Base-by-base conservation (phyloP, 163 green algal genomes). In the Scenedesmus sp. region DNA sequence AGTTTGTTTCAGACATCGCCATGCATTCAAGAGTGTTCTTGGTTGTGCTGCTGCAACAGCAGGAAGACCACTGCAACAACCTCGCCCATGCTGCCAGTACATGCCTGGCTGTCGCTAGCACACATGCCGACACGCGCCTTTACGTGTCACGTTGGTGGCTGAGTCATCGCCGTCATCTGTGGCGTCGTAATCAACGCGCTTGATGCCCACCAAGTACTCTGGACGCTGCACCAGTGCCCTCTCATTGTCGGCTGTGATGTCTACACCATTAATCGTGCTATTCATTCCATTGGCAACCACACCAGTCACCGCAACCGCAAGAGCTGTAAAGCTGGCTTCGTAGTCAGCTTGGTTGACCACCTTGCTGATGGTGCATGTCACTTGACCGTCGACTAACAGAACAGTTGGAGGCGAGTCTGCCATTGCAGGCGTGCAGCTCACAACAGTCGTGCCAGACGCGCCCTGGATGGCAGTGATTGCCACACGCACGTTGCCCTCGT, bases 131-230 rank as follows among this genome's bases (percentile, higher is more conserved):
- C 7, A 7, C 10, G 7, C 9, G 40, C 65, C 65, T 76, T 76
- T 76, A 1, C 65, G 65, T 18, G 65, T 76, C 30, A 76, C 65
- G 9, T 76, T 76, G 65, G 30, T 40, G 26, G 65, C 40, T 22
- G 59, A 72, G 22, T 72, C 59, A 33, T 72, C 59, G 10, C 5
- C 59, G 26, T 1, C 9, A 7, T 76, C 65, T 40, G 65, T 76
- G 30, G 65, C 30, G 30, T 76, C 40, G 65, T 12, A 76, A 6
- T 76, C 65, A 16, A 76, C 65, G 7, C 65, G 30, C 7, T 76
- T 76, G 65, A 76, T 76, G 65, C 65, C 65, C 7, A 76, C 65
- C 65, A 76, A 40, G 65, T 76, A 76, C 30, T 76, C 65, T 20
- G 65, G 65, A 2, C 18, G 4, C 65, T 76, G 30, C 30, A 76